Conservation (phyloP, 139 green algal species). For the Picochlorum costavermella region DNA sequence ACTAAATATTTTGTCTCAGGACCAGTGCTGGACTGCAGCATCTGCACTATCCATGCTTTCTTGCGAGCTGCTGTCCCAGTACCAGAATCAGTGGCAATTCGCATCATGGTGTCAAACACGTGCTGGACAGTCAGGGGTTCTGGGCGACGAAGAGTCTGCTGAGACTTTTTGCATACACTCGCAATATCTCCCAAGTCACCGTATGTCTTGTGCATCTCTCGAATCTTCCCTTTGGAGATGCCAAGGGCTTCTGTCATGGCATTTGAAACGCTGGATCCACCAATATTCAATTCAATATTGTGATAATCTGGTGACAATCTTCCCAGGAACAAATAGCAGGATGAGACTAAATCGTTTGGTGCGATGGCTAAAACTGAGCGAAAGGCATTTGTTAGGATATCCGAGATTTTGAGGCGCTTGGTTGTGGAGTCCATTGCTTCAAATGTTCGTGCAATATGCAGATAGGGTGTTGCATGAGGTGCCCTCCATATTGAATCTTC, state of each 20-base stretch:
- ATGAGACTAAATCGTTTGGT: constrained; percentile 49
- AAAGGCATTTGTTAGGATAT: constrained; percentile 39
- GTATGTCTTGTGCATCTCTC: constrained; percentile 56
- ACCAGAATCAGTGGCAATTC: constrained; percentile 44
- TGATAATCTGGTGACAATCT: constrained; percentile 64
- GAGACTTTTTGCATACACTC: constrained; percentile 50
- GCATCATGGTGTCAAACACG: constrained; percentile 45
- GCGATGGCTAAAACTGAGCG: constrained; percentile 35
- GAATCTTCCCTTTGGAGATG: constrained; percentile 35
- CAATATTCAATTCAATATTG: constrained; percentile 32
- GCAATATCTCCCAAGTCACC: constrained; percentile 82
- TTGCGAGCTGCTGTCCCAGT: constrained; percentile 27
- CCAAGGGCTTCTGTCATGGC: constrained; percentile 57
- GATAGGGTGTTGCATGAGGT: constrained; percentile 56
- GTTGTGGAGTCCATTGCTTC: constrained; percentile 55
- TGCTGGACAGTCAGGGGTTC: constrained; percentile 53
- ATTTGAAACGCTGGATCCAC: constrained; percentile 46
- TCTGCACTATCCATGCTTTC: constrained; percentile 38
- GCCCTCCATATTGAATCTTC: constrained; percentile 43
- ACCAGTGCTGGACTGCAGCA: constrained; percentile 57
- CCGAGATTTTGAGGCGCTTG: constrained; percentile 55
- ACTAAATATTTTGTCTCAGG: constrained; percentile 66
- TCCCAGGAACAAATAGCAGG: constrained; percentile 63
- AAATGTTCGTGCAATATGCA: constrained; percentile 63
- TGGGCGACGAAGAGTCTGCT: constrained; percentile 50